Conservation (phyloP, 352 stramenopile genomes). For the Pythium graminicola region DNA sequence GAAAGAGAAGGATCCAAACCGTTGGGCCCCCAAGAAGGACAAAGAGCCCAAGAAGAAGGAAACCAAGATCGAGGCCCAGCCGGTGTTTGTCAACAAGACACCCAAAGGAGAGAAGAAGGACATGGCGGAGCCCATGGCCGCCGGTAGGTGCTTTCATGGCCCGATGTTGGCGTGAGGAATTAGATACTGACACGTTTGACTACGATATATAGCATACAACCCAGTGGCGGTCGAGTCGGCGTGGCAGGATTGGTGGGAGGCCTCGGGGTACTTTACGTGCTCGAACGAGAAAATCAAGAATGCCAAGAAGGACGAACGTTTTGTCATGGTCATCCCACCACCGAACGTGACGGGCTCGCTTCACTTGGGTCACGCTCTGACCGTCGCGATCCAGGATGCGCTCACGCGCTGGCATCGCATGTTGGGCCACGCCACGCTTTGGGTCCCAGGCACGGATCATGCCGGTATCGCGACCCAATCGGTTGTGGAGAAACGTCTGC, state of each 20-base stretch:
- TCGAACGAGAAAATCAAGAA: conserved; percentile 78
- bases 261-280: conserved; percentile 93
- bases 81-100: conserved; percentile 89
- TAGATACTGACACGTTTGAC: background rate
- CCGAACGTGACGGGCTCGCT: conserved; percentile 87
- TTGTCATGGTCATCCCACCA: conserved; percentile 96
- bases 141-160: background rate
- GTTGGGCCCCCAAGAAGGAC: conserved; percentile 80
- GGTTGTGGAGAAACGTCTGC: conserved; percentile 85
- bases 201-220: conserved; percentile 82
- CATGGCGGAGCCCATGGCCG: conserved; percentile 84
- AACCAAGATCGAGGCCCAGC: conserved; percentile 24
- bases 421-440: conserved; percentile 95
- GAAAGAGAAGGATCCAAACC: conserved; percentile 95
- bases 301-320: conserved; percentile 82
- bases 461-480: conserved; percentile 96
- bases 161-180: background rate
- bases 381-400: conserved; percentile 96
- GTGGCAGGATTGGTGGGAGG: conserved; percentile 99
- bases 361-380: conserved; percentile 98
- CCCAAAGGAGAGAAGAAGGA: conserved; percentile 95
- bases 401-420: conserved; percentile 98
- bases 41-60: conserved; percentile 84
- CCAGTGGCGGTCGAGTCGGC: conserved; percentile 95
- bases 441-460: conserved; percentile 97